phyloP scores from a whole-genome alignment of 306 rosid species.

The Hippophae rhamnoides region DNA sequence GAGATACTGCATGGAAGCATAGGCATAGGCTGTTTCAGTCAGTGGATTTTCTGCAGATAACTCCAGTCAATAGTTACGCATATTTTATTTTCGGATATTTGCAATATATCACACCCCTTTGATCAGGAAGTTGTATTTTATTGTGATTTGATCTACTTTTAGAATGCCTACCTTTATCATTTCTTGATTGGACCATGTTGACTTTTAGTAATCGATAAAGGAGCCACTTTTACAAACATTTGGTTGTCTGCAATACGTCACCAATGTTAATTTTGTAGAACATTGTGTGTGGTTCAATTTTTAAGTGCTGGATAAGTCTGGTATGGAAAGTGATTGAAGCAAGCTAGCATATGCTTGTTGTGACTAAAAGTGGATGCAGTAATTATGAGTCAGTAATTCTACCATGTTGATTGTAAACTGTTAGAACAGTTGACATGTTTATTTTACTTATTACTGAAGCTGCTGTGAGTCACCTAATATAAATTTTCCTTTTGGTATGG shows the following conservation, averaged over 20 bases:
- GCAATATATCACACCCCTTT: not conserved
- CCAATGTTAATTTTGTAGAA: too few species aligned
- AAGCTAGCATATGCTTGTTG: not conserved
- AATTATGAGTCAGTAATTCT: not conserved
- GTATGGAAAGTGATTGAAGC: not conserved
- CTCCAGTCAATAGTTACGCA: too few species aligned
- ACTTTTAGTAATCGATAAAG: too few species aligned
- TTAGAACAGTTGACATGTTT: not conserved
- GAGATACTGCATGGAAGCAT: not conserved
- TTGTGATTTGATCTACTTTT: too few species aligned
- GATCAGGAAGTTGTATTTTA: not conserved
- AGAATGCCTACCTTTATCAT: too few species aligned
- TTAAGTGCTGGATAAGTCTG: too few species aligned
- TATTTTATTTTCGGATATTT: not conserved
- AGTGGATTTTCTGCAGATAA: not conserved
- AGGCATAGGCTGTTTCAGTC: not conserved
- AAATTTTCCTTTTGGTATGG: not conserved
- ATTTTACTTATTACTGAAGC: not conserved
- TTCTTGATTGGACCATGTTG: too few species aligned
- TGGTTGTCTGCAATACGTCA: too few species aligned
- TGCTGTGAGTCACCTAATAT: not conserved
- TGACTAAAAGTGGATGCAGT: not conserved
- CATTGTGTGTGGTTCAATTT: too few species aligned
- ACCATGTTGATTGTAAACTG: not conserved
- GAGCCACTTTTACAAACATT: too few species aligned